Evolutionary conservation across 495 filamentous ascomycete species (phyloP).

Genomic region (Talaromyces adpressus): DNA sequence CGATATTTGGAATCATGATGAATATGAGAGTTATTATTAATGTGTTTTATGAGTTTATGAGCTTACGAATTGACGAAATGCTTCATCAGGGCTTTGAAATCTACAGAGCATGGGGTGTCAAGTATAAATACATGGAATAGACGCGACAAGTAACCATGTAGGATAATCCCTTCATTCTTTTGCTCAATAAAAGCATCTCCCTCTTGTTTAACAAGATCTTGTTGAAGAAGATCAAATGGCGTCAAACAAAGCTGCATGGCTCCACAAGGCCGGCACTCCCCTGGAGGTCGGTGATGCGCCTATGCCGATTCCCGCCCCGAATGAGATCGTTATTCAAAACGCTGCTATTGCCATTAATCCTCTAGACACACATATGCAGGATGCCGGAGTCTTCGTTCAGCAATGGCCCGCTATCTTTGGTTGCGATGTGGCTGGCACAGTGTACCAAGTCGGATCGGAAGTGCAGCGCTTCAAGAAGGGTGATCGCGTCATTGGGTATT

Average conservation of each 20-base stretch:
- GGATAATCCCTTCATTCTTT: background rate
- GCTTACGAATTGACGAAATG: background rate
- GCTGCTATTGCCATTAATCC: constrained; percentile 40
- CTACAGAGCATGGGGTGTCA: background rate
- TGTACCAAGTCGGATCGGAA: constrained; percentile 27
- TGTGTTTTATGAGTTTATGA: background rate
- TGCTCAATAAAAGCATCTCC: too few species aligned
- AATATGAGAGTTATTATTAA: background rate
- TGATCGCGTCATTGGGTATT: constrained; percentile 36
- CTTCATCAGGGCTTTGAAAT: background rate
- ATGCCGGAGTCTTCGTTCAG: constrained; percentile 16
- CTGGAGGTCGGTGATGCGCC: constrained; percentile 29
- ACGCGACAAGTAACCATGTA: background rate
- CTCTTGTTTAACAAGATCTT: background rate
- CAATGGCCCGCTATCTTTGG: constrained; percentile 30
- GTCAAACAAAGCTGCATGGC: constrained; percentile 37
- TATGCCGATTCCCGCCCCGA: constrained; percentile 20
- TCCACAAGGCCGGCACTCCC: constrained; percentile 18
- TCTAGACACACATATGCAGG: constrained; percentile 25
- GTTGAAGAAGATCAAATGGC: background rate
- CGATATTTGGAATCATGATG: background rate
- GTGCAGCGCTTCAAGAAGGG: constrained; percentile 30
- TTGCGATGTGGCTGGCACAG: constrained; percentile 34
- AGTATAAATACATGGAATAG: background rate
- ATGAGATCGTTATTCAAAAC: constrained; percentile 32